phyloP scores from a whole-genome alignment of 768 basidiomycete species.

The Mycena latifolia region DNA sequence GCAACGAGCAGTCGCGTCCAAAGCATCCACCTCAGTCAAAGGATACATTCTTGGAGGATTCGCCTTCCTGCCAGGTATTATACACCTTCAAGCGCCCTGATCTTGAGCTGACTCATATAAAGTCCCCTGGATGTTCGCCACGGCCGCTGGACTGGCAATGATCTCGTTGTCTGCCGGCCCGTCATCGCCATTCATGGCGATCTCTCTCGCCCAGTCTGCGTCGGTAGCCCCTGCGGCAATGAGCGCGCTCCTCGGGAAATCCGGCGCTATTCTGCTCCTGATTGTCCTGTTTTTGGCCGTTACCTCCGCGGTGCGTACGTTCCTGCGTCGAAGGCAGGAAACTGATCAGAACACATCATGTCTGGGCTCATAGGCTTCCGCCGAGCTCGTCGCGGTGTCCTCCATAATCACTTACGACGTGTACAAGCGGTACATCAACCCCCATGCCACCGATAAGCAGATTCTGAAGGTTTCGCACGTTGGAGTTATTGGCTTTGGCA shows the following conservation, averaged over 20 bases:
- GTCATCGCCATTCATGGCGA: constrained; percentile 21
- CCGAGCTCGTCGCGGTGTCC: constrained; percentile 50
- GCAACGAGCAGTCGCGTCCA: constrained; percentile 49
- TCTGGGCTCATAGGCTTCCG: constrained; percentile 34
- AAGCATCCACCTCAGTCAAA: constrained; percentile 44
- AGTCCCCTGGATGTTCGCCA: constrained; percentile 59
- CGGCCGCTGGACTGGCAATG: constrained; percentile 53
- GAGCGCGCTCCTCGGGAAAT: constrained; percentile 47
- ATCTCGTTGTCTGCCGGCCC: constrained; percentile 40
- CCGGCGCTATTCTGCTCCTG: constrained; percentile 48
- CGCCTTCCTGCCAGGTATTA: constrained; percentile 47
- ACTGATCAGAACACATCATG: not conserved
- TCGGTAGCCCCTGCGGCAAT: constrained; percentile 49
- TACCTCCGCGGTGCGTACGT: constrained; percentile 43
- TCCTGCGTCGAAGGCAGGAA: not conserved
- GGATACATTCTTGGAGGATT: constrained; percentile 51
- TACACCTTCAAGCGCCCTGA: not conserved
- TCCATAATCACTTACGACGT: constrained; percentile 39
- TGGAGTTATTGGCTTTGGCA: constrained; percentile 28
- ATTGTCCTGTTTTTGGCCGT: constrained; percentile 52
- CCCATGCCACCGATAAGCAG: constrained; percentile 31
- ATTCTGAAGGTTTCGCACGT: constrained; percentile 30
- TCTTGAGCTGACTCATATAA: not conserved
- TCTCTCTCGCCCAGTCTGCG: constrained; percentile 33
- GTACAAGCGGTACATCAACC: constrained; percentile 35